These are phyloP conservation scores for Saccharomycopsis fodiens DNA, from an alignment of 805 yeast genomes.

Conservation along the genomic window DNA sequence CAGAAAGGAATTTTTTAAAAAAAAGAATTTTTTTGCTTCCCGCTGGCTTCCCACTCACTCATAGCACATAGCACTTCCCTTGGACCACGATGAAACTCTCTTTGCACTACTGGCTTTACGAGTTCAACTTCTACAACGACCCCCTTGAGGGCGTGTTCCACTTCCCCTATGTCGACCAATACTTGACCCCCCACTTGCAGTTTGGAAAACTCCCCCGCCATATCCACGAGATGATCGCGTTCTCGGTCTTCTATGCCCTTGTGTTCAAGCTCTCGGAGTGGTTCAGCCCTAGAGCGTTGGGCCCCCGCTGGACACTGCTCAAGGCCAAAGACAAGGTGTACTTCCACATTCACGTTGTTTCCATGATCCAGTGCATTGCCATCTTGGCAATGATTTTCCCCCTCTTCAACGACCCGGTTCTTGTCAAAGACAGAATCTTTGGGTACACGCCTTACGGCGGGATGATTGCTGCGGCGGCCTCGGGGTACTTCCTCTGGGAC, in stretches of 20 bases:
- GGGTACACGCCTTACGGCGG: slow-evolving; percentile 68
- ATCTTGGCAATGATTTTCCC: slow-evolving; percentile 55
- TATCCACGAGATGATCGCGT: slow-evolving; percentile 28
- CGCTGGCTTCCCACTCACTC: no score
- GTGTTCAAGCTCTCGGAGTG: slow-evolving; percentile 24
- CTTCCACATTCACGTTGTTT: slow-evolving; percentile 81
- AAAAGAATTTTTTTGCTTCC: no score
- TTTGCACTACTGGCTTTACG: no score
- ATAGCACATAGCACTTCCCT: no score
- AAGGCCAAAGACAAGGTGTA: slow-evolving; percentile 47
- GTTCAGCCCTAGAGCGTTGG: slow-evolving; percentile 23
- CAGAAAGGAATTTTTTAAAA: no score
- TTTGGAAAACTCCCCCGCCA: slow-evolving; percentile 24
- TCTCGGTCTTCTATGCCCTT: slow-evolving; percentile 26
- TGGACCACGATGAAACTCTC: no score
- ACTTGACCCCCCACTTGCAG: slow-evolving; percentile 23
- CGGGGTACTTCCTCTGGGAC: slow-evolving; percentile 89
- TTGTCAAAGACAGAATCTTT: slow-evolving; percentile 41
- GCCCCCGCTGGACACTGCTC: slow-evolving; percentile 23
- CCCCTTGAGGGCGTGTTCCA: slow-evolving; percentile 23
- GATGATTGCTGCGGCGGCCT: slow-evolving; percentile 53
- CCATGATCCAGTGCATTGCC: slow-evolving; percentile 72
- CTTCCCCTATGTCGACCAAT: slow-evolving; percentile 27
- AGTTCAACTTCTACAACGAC: slow-evolving; percentile 22
- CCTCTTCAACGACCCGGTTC: slow-evolving; percentile 47